Evolutionary conservation across 768 basidiomycete genomes (phyloP).

Genomic region (Nidularia pulvinata): DNA sequence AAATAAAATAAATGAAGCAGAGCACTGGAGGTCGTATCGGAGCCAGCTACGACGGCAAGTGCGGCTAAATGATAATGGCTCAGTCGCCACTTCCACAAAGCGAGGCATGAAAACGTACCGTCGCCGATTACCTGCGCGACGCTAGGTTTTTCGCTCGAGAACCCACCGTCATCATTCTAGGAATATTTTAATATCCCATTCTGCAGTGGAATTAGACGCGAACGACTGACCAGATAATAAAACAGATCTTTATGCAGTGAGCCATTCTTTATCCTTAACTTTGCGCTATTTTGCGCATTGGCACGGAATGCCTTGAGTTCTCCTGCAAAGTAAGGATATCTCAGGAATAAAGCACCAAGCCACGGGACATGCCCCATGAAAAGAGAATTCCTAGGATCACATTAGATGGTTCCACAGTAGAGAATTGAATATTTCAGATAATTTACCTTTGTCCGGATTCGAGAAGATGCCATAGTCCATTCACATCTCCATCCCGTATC

Average conservation of each 20-base stretch:
- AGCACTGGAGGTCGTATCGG: conserved; percentile 36
- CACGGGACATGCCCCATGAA: conserved; percentile 47
- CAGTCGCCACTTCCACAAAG: neutral
- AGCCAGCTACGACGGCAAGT: conserved; percentile 38
- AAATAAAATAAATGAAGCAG: conserved; percentile 29
- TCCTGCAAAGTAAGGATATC: conserved; percentile 30
- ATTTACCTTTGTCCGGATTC: conserved; percentile 42
- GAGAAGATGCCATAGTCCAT: conserved; percentile 40
- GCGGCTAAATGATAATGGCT: conserved; percentile 10
- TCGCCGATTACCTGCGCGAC: conserved; percentile 32
- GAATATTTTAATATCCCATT: neutral
- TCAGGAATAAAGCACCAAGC: conserved; percentile 36
- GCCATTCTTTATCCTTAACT: conserved; percentile 28
- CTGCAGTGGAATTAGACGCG: neutral
- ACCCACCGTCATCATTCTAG: neutral
- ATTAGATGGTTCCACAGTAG: neutral
- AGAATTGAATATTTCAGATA: neutral
- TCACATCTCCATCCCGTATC: conserved; percentile 36
- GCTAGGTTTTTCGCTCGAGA: conserved; percentile 5
- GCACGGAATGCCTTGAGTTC: conserved; percentile 36
- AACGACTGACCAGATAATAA: conserved; percentile 28
- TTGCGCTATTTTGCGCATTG: conserved; percentile 34
- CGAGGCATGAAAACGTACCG: conserved; percentile 14
- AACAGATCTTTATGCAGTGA: conserved; percentile 37
- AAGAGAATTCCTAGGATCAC: conserved; percentile 29